Evolutionary conservation across 2,329 filamentous ascomycete species (phyloP).

Genomic region (Ambrosiella xylebori): DNA sequence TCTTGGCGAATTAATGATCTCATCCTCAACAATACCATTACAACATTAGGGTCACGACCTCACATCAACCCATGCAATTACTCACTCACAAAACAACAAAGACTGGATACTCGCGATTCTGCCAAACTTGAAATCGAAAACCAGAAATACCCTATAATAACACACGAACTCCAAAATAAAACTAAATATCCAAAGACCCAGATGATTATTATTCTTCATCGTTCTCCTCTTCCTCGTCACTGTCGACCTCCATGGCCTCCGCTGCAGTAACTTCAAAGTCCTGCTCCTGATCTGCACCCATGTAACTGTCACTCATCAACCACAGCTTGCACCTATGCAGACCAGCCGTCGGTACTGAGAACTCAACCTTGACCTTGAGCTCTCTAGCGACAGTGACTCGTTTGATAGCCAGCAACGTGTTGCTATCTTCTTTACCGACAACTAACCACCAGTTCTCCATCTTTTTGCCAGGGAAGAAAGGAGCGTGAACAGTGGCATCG

Average conservation of each 20-base stretch:
- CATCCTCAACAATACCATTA: no score
- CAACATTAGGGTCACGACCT: no score
- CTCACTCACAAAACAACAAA: no score
- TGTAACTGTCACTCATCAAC: constrained; percentile 93
- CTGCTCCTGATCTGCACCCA: constrained; percentile 92
- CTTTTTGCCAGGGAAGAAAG: constrained; percentile 84
- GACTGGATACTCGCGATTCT: no score
- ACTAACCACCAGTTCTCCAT: constrained; percentile 98
- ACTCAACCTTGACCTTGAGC: constrained; percentile 68
- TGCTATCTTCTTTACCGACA: constrained; percentile 79
- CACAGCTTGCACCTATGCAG: constrained; percentile 79
- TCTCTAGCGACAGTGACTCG: constrained; percentile 70
- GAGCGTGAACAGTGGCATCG: constrained; percentile 76
- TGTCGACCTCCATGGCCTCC: constrained; percentile 90
- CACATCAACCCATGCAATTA: no score
- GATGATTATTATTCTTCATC: constrained; percentile 23
- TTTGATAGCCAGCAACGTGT: constrained; percentile 83
- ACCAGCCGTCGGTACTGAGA: constrained; percentile 68
- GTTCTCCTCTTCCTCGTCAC: constrained; percentile 46
- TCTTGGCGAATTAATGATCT: no score
- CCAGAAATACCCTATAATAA: no score
- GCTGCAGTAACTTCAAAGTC: constrained; percentile 70
- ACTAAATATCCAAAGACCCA: no score
- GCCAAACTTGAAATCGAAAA: no score
- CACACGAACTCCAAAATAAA: no score